Conservation (phyloP, 108 stramenopile genomes). For the Craspedostauros australis region DNA sequence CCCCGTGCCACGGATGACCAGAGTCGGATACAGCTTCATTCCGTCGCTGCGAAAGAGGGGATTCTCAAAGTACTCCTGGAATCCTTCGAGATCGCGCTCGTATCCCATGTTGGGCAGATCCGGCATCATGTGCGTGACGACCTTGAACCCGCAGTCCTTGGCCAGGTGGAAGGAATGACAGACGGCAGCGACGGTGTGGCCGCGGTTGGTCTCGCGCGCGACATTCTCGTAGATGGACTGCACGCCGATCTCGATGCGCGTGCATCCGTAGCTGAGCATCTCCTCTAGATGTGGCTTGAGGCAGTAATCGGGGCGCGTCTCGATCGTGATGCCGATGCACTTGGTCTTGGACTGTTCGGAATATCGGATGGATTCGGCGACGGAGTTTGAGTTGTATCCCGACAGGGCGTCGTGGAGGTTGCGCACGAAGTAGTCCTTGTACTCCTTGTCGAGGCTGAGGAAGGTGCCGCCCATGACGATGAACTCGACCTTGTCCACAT, state of each 20-base stretch:
- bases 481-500: slow-evolving; percentile 93
- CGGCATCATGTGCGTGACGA: slow-evolving; percentile 98
- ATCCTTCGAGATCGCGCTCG: slow-evolving; percentile 87
- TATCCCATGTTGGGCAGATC: slow-evolving; percentile 92
- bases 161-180: slow-evolving; percentile 90
- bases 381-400: slow-evolving; percentile 74
- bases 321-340: slow-evolving; percentile 95
- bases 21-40: slow-evolving; percentile 92
- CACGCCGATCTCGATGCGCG: slow-evolving; percentile 96
- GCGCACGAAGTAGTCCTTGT: slow-evolving; percentile 91
- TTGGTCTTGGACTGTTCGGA: slow-evolving; percentile 84
- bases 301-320: slow-evolving; percentile 96
- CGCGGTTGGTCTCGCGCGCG: slow-evolving; percentile 92
- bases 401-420: slow-evolving; percentile 92
- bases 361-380: slow-evolving; percentile 84
- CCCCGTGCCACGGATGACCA: slow-evolving; percentile 95
- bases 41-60: slow-evolving; percentile 90
- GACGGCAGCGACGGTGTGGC: slow-evolving; percentile 89
- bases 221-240: slow-evolving; percentile 92
- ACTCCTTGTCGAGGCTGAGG: slow-evolving; percentile 79
- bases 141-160: slow-evolving; percentile 96
- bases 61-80: slow-evolving; percentile 91
- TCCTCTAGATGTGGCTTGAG: slow-evolving; percentile 89
- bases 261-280: slow-evolving; percentile 96
- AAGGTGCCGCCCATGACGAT: slow-evolving; percentile 98